Percentiles rank a stretch among this genome's conserved stretches.
Evolutionary conservation across 495 filamentous ascomycete species (phyloP).

Genomic region (Xylaria nigripes): DNA sequence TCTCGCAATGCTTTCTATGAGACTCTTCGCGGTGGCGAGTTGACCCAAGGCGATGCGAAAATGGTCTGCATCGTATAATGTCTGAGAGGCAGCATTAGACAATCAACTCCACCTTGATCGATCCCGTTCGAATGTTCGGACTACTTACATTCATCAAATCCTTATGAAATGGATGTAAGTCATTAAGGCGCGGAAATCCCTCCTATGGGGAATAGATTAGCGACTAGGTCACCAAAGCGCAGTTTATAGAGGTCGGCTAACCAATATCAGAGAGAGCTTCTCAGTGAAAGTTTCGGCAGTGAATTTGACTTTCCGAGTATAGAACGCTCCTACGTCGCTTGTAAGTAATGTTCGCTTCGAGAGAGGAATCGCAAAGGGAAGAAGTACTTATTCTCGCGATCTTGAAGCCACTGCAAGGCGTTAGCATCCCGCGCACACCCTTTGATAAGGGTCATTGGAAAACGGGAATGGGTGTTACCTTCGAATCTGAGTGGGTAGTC

Average conservation of each 20-base stretch:
- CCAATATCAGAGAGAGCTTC: slow-evolving; percentile 52
- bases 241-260: background rate
- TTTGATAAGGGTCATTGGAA: background rate
- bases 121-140: background rate
- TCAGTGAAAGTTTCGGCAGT: slow-evolving; percentile 96
- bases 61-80: slow-evolving; percentile 93
- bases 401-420: slow-evolving; percentile 60
- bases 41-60: slow-evolving; percentile 95
- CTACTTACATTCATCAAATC: slow-evolving; percentile 37
- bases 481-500: slow-evolving; percentile 91
- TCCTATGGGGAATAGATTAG: slow-evolving; percentile 61
- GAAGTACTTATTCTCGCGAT: slow-evolving; percentile 69
- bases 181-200: slow-evolving; percentile 86
- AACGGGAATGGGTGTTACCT: background rate
- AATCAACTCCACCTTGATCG: slow-evolving; percentile 21
- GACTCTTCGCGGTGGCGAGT: slow-evolving; percentile 86
- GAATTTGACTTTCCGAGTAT: slow-evolving; percentile 96
- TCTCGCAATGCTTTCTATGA: slow-evolving; percentile 89
- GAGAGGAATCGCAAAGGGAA: background rate
- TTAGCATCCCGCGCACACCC: background rate
- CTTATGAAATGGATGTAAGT: slow-evolving; percentile 94
- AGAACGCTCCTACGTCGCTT: slow-evolving; percentile 55
- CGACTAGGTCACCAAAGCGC: background rate
- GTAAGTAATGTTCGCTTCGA: background rate
- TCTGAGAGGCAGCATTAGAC: slow-evolving; percentile 47